A percentile compares a stretch with the other conserved stretches of the same genome.
Conservation (phyloP, 1,139 yeast genomes). For the Hyphopichia pseudoburtonii region DNA sequence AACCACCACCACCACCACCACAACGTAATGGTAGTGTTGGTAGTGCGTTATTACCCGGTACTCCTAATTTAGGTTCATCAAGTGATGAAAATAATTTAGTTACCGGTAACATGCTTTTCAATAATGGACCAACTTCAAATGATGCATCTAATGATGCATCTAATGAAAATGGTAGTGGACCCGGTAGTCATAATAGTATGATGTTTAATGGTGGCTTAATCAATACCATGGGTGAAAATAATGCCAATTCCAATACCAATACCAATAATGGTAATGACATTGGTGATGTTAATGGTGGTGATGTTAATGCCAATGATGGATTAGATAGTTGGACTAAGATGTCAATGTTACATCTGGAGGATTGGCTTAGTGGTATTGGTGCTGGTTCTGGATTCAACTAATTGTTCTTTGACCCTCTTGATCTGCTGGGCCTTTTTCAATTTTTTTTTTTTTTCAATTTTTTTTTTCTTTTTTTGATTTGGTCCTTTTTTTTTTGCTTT, state of each 20-base stretch:
- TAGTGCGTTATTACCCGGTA: no score
- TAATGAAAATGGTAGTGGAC: background rate
- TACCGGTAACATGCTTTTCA: no score
- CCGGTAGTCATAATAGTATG: background rate
- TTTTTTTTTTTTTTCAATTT: no score
- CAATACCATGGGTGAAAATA: background rate
- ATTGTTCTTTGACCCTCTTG: background rate
- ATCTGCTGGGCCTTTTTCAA: no score
- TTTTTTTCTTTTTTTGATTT: no score
- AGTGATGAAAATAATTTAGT: no score
- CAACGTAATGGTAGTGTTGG: no score
- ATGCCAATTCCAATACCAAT: no score
- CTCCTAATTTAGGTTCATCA: no score
- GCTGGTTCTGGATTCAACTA: conserved; percentile 32
- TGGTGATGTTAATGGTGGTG: background rate
- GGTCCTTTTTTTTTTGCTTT: no score
- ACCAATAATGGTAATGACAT: background rate
- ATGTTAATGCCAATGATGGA: conserved; percentile 4
- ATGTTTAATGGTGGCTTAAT: background rate
- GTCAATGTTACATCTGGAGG: conserved; percentile 14
- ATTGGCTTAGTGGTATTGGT: conserved; percentile 41
- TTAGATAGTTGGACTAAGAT: conserved; percentile 5
- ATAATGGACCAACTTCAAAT: conserved; percentile 11
- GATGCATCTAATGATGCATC: background rate
- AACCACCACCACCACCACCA: no score